Evolutionary conservation across 2,329 filamentous ascomycete genomes (phyloP), one percentile per base, ranked within the genome.

Genomic region (Fusarium equiseti): DNA sequence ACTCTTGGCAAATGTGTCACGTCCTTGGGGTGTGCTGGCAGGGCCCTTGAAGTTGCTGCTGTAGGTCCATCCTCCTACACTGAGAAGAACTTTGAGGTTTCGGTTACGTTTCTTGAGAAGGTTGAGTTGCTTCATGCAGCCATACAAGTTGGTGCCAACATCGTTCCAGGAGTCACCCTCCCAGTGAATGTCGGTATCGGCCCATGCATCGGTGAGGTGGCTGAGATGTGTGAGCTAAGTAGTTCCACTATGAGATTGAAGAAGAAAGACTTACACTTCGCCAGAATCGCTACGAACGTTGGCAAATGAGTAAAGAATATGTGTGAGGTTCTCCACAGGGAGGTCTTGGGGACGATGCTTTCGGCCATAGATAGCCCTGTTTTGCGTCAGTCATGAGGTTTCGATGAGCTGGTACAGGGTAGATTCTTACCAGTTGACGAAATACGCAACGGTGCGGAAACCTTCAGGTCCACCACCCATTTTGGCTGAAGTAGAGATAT

Each of bases 21-120:
- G 88, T 11, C 94, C 93, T 26, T 87, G 80, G 0, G 88, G 84
- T 0, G 92, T 94, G 44, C 91, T 92, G 2, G 91, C 91, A 0
- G 94, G 92, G 29, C 81, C 83, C n/a, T 88, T 86, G 80, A 98
- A 97, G 82, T 97, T 96, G 79, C 88, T 84, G 68, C 91, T 93
- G 80, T 97, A 97, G 0, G 94, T 97, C 94, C 94, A 98, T 53
- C 95, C 95, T 66, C 95, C 95, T 67, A 98, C 93, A 57, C 91
- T 94, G 7, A 98, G 87, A 15, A 98, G 86, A 6, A 96, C 84
- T 80, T 97, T 97, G 66, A 98, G 85, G 73, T 95, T 90, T 50
- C 94, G 91, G 80, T 97, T 92, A 67, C 87, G 85, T 70, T 89
- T 88, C 84, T 98, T 98, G 48, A 95, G 87, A 2, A 97, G 84